Evolutionary conservation across 768 basidiomycete genomes (phyloP), one percentile per base, ranked within the genome.

Genomic region (Xanthoconium purpureum): DNA sequence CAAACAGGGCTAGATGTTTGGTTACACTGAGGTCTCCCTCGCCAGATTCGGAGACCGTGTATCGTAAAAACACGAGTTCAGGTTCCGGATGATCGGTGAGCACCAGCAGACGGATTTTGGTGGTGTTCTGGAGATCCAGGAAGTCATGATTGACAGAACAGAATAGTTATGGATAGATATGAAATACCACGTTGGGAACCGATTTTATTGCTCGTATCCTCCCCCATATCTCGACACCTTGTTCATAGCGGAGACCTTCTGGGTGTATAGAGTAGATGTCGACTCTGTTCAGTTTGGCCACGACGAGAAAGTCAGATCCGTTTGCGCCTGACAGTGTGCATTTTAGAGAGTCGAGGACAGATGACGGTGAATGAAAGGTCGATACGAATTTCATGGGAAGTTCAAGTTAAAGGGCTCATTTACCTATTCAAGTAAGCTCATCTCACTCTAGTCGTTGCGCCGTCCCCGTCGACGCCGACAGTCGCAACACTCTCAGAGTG

Each of bases 61-160:
- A 88, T 4, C 74, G 66, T 39, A 93, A 74, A 59, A 91, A 76
- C 36, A 91, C 69, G 13, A 92, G 76, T 57, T 85, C 83, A 10
- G 90, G 87, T 35, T 88, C 82, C 1, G 90, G 89, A 62, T 91
- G 89, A 56, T 88, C 88, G 0, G 87, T 80, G 66, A 92, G 77
- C 33, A 90, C 77, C 20, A 90, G 67, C 14, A 92, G 30, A 77
- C 77, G 60, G 72, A 75, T 36, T 63, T 58, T 42, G 73, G 74
- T 53, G 73, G 74, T 73, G 63, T 63, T 59, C 57, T 62, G 51
- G 57, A n/a, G 33, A 58, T 50, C 14, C 50, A 54, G 38, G 42
- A 32, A 59, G 32, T 6, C 30, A 36, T 60, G 38, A 57, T 54
- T n/a, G 48, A 57, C 44, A 50, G 47, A 39, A 38, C 33, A 48